Conservation (phyloP, 768 basidiomycete species). For the Pleurotus citrinopileatus region DNA sequence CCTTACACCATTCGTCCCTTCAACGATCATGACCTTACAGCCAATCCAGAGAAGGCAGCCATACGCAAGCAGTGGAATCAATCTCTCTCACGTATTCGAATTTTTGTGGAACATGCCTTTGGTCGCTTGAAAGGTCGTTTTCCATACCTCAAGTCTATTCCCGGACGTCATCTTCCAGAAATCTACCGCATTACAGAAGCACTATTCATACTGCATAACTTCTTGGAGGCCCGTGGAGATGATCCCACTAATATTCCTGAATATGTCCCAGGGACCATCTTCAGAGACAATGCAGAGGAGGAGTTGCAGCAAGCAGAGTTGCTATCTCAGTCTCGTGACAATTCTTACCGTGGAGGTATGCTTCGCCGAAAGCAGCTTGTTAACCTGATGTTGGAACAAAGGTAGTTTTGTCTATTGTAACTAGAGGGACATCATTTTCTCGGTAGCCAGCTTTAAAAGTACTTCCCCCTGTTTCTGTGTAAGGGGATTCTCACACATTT, state of each 20-base stretch:
- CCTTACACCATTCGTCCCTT: slow-evolving; percentile 22
- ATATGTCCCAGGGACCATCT: slow-evolving; percentile 3
- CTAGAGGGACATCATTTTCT: no score
- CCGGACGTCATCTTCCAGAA: slow-evolving; percentile 15
- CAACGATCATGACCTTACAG: slow-evolving; percentile 18
- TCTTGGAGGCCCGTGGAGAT: slow-evolving; percentile 19
- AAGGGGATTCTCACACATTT: no score
- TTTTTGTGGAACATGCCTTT: slow-evolving; percentile 28
- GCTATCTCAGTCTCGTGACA: no score
- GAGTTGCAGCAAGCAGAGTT: no score
- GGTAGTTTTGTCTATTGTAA: no score
- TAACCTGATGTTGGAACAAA: no score
- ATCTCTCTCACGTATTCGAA: slow-evolving; percentile 16
- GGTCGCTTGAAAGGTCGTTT: slow-evolving; percentile 26
- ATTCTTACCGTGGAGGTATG: no score
- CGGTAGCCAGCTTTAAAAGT: no score
- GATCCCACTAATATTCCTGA: slow-evolving; percentile 12
- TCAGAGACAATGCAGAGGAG: neutral
- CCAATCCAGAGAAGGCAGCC: neutral
- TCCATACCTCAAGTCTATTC: slow-evolving; percentile 15
- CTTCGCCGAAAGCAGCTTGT: no score
- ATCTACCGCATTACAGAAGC: slow-evolving; percentile 19
- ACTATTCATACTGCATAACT: slow-evolving; percentile 22
- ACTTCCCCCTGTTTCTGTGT: no score
- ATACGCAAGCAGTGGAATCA: slow-evolving; percentile 18